phyloP scores from a whole-genome alignment of 2,329 filamentous ascomycete genomes.

The Pseudogymnoascus sp. region DNA sequence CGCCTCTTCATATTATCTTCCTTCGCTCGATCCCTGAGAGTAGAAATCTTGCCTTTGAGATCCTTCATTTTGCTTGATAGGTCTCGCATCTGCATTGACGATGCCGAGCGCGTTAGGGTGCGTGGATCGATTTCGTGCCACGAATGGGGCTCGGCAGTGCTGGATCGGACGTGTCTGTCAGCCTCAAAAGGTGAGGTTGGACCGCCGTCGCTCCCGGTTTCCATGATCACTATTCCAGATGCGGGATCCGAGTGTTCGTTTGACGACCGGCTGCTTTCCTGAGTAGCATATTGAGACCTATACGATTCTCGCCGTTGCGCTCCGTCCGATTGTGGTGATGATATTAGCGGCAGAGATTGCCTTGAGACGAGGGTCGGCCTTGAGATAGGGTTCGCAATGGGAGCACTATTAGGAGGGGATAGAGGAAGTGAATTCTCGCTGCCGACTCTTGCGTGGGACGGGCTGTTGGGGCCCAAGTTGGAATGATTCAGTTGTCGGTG shows the following conservation, averaged over 20 bases:
- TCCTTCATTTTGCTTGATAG: slow-evolving; percentile 60
- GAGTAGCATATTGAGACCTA: neutral
- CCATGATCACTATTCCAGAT: neutral
- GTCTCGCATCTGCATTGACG: slow-evolving; percentile 42
- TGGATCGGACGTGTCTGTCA: slow-evolving; percentile 13
- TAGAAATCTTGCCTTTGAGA: slow-evolving; percentile 58
- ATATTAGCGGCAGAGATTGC: neutral
- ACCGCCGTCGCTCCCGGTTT: neutral
- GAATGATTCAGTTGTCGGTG: slow-evolving; percentile 20
- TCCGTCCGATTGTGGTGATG: neutral
- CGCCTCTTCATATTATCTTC: slow-evolving; percentile 56
- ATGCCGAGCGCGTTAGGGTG: slow-evolving; percentile 23
- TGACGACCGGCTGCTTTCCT: neutral
- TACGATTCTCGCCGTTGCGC: neutral
- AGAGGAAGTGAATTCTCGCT: slow-evolving; percentile 51
- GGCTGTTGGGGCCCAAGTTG: slow-evolving; percentile 25
- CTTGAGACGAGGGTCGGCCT: neutral
- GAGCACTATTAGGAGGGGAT: slow-evolving; percentile 29
- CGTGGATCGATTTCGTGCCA: slow-evolving; percentile 5
- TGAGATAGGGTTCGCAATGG: neutral
- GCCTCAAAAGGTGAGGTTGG: neutral
- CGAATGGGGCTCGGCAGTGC: slow-evolving; percentile 18
- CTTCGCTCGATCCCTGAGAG: slow-evolving; percentile 53
- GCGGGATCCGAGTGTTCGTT: neutral
- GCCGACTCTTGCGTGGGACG: slow-evolving; percentile 50